A percentile compares a stretch with the other conserved stretches of the same genome.
Conservation (phyloP, 208 protist genomes). For the Leishmania arabica region DNA sequence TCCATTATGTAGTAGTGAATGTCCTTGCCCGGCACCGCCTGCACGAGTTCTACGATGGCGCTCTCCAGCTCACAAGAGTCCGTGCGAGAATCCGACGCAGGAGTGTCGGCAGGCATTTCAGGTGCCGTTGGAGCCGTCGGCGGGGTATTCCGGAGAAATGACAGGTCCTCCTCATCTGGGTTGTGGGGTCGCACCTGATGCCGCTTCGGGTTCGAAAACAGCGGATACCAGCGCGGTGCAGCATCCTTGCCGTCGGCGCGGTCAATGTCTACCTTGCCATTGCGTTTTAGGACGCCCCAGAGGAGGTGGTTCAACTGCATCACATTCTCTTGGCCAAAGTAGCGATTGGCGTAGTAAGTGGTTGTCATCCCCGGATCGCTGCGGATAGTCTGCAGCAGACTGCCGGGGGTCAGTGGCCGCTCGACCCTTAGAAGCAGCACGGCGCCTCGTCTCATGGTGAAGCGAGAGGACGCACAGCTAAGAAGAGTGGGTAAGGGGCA, state of each 20-base stretch:
- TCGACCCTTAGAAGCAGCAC: constrained; percentile 7
- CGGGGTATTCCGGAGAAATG: constrained; percentile 37
- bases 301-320: constrained; percentile 76
- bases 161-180: constrained; percentile 79
- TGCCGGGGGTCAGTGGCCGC: constrained; percentile 45
- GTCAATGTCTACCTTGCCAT: constrained; percentile 76
- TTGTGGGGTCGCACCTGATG: constrained; percentile 67
- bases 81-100: constrained; percentile 2
- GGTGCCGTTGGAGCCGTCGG: constrained; percentile 3
- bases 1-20: constrained; percentile 78
- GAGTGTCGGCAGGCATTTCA: constrained; percentile 11
- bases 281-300: constrained; percentile 78
- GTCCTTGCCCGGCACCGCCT: constrained; percentile 48
- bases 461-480: neutral
- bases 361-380: constrained; percentile 83
- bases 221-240: constrained; percentile 71
- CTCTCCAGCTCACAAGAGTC: constrained; percentile 40
- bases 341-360: constrained; percentile 87
- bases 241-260: constrained; percentile 59
- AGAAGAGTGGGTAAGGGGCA: neutral
- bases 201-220: constrained; percentile 52
- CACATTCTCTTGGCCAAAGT: constrained; percentile 64
- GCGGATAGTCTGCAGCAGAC: constrained; percentile 73
- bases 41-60: constrained; percentile 52
- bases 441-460: constrained; percentile 15